Evolutionary conservation across 2,329 filamentous ascomycete species (phyloP).

Genomic region (Stachybotrys echinatus): DNA sequence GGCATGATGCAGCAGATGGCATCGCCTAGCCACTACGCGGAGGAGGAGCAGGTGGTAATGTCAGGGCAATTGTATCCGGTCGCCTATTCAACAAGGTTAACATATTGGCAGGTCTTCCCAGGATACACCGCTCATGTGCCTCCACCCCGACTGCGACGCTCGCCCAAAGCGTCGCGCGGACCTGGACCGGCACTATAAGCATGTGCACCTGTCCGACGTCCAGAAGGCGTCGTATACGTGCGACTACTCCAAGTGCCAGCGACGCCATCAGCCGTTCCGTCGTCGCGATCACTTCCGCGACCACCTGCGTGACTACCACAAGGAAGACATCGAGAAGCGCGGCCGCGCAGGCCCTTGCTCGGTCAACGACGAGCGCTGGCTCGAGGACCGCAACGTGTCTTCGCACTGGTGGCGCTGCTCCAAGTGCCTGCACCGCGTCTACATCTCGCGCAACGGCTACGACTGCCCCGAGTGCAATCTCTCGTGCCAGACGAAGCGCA

Average conservation of each 20-base stretch:
- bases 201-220: constrained; percentile 37
- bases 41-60: neutral
- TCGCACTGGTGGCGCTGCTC: constrained; percentile 49
- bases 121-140: constrained; percentile 33
- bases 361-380: constrained; percentile 29
- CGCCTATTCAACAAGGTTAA: neutral
- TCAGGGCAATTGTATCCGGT: neutral
- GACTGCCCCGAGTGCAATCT: constrained; percentile 42
- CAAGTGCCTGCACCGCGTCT: constrained; percentile 43
- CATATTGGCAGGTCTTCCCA: constrained; percentile 6
- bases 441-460: constrained; percentile 32
- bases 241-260: constrained; percentile 45
- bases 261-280: constrained; percentile 40
- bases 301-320: constrained; percentile 50
- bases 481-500: constrained; percentile 38
- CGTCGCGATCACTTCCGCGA: constrained; percentile 53
- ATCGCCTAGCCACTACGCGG: neutral
- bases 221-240: constrained; percentile 40
- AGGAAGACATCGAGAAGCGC: constrained; percentile 47
- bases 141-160: constrained; percentile 33
- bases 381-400: constrained; percentile 31
- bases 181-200: constrained; percentile 46
- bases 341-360: constrained; percentile 16
- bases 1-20: neutral
- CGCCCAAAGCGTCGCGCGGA: constrained; percentile 48